Evolutionary conservation across 208 protist species (phyloP).

Genomic region (Endotrypanum monterogeii): DNA sequence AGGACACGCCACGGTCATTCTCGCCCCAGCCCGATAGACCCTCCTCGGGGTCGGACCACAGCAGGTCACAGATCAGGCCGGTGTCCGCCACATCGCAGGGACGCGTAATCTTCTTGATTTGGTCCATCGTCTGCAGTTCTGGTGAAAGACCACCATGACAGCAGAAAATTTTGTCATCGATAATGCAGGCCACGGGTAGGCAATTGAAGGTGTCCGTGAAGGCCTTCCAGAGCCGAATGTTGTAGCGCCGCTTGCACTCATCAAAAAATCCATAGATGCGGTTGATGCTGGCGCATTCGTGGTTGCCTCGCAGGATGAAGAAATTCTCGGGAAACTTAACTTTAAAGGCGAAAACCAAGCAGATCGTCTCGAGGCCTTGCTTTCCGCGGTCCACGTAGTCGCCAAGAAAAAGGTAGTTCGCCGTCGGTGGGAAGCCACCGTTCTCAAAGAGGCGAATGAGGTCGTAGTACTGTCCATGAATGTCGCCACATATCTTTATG

Average conservation of each 20-base stretch:
- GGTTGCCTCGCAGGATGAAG: conserved; percentile 99
- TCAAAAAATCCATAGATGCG: conserved; percentile 99
- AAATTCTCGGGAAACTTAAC: conserved; percentile 99
- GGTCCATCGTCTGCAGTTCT: conserved; percentile 96
- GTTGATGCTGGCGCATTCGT: conserved; percentile 99
- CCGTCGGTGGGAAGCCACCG: conserved; percentile 98
- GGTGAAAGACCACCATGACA: conserved; percentile 98
- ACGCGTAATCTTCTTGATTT: conserved; percentile 96
- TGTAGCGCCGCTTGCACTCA: conserved; percentile 99
- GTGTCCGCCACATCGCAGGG: conserved; percentile 99
- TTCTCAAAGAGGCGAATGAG: conserved; percentile 99
- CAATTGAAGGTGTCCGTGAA: conserved; percentile 99
- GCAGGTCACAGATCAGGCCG: conserved; percentile 99
- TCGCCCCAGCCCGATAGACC: conserved; percentile 89
- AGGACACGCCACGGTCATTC: conserved; percentile 94
- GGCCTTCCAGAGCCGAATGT: conserved; percentile 98
- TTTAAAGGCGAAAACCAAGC: conserved; percentile 98
- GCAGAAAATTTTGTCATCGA: conserved; percentile 99
- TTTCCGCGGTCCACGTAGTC: conserved; percentile 99
- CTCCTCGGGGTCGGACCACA: conserved; percentile 99
- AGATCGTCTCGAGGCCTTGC: conserved; percentile 98
- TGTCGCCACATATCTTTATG: conserved; percentile 97
- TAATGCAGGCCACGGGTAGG: conserved; percentile 98
- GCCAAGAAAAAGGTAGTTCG: conserved; percentile 99
- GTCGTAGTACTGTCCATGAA: conserved; percentile 99